A percentile compares a stretch with the other conserved stretches of the same genome.
Evolutionary conservation across 2,329 filamentous ascomycete genomes (phyloP).

Genomic region (Colletotrichum sp.): DNA sequence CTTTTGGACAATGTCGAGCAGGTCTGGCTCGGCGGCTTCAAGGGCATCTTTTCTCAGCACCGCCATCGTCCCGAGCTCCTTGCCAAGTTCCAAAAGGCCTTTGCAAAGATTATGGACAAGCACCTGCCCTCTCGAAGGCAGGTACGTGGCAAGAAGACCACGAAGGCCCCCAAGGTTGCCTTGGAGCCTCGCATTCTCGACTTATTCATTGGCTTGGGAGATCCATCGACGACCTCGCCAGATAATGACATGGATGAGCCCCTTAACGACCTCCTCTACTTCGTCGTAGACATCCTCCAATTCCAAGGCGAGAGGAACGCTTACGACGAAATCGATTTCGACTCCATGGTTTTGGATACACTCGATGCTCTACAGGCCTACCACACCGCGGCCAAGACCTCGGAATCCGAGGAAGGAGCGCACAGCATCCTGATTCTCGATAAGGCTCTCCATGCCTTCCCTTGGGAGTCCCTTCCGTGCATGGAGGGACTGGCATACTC

Average conservation of each 20-base stretch:
- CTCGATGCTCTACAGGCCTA: constrained; percentile 85
- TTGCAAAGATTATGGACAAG: constrained; percentile 80
- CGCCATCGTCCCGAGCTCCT: constrained; percentile 67
- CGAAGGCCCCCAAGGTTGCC: constrained; percentile 45
- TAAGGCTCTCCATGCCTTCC: constrained; percentile 88
- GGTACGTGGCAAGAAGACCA: constrained; percentile 59
- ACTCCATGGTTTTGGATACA: constrained; percentile 86
- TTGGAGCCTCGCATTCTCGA: constrained; percentile 74
- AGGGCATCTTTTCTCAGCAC: constrained; percentile 87
- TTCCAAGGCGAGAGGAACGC: constrained; percentile 97
- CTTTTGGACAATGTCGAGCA: constrained; percentile 87
- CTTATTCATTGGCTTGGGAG: constrained; percentile 85
- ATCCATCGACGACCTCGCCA: constrained; percentile 62
- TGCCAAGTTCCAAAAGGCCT: constrained; percentile 76
- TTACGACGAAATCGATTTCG: constrained; percentile 97
- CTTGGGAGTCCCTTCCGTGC: constrained; percentile 95
- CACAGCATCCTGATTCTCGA: constrained; percentile 93
- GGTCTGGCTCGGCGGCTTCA: constrained; percentile 95
- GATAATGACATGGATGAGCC: constrained; percentile 83
- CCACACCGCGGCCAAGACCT: constrained; percentile 57
- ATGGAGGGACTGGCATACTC: constrained; percentile 81
- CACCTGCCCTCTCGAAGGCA: constrained; percentile 83
- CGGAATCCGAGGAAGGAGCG: constrained; percentile 45
- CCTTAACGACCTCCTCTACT: constrained; percentile 92
- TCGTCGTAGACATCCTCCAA: constrained; percentile 94